These are phyloP conservation scores for Fusarium sp. DNA, from an alignment of 2,329 filamentous ascomycete genomes.

Conservation along the genomic window DNA sequence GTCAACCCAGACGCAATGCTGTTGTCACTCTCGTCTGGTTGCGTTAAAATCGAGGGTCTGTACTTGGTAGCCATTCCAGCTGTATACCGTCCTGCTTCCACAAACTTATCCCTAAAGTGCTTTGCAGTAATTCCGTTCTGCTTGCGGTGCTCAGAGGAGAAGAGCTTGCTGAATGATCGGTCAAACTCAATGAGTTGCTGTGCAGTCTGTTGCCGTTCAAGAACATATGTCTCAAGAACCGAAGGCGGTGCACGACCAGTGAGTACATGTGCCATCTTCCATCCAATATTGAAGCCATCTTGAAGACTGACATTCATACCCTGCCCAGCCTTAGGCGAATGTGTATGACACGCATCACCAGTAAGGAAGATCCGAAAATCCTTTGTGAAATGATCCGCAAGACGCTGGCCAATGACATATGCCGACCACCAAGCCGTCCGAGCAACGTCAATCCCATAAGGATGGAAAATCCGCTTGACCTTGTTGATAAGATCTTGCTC, in stretches of 20 bases:
- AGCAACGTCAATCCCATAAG: slow-evolving; percentile 62
- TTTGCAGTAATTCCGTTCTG: slow-evolving; percentile 8
- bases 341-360: slow-evolving; percentile 70
- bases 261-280: slow-evolving; percentile 65
- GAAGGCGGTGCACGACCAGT: slow-evolving; percentile 42
- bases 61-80: slow-evolving; percentile 37
- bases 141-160: slow-evolving; percentile 36
- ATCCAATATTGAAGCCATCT: slow-evolving; percentile 68
- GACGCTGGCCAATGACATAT: slow-evolving; percentile 74
- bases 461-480: slow-evolving; percentile 65
- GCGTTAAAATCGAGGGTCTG: slow-evolving; percentile 18
- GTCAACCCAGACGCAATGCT: slow-evolving; percentile 5
- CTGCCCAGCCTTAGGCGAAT: slow-evolving; percentile 72
- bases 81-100: slow-evolving; percentile 40
- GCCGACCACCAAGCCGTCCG: slow-evolving; percentile 47
- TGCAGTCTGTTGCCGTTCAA: slow-evolving; percentile 63
- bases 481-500: slow-evolving; percentile 52
- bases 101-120: slow-evolving; percentile 38
- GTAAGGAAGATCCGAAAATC: slow-evolving; percentile 75
- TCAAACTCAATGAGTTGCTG: slow-evolving; percentile 62
- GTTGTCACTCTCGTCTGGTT: accelerated
- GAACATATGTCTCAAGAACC: slow-evolving; percentile 62
- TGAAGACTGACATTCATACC: slow-evolving; percentile 81
- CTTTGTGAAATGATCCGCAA: slow-evolving; percentile 56
- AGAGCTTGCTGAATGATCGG: slow-evolving; percentile 47